These are phyloP conservation scores for Heracleum sosnowskyi DNA, from an alignment of 129 eudicot species.

Conservation along the genomic window DNA sequence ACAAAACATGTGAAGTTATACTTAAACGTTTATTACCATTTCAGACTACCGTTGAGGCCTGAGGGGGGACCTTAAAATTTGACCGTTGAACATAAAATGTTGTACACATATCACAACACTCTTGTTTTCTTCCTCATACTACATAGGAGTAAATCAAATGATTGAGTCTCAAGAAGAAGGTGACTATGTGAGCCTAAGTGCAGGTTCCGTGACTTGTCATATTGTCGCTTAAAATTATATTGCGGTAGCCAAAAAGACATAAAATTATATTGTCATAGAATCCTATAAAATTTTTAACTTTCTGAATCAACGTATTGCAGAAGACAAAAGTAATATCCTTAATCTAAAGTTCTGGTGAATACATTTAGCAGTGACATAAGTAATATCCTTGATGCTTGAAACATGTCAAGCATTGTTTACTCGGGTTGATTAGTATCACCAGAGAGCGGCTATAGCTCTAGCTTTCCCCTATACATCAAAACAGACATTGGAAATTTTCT, in stretches of 20 bases:
- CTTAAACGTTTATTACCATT: background rate
- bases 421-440: too few species aligned
- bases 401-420: too few species aligned
- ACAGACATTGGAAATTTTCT: too few species aligned
- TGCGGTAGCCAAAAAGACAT: background rate
- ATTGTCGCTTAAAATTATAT: background rate
- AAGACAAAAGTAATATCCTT: background rate
- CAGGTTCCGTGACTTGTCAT: background rate
- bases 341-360: conserved; percentile 23
- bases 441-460: too few species aligned
- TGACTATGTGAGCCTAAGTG: background rate
- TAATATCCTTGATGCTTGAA: too few species aligned
- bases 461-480: too few species aligned
- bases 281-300: background rate
- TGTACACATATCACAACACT: background rate
- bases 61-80: background rate
- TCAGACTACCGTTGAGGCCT: background rate
- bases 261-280: background rate
- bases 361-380: background rate
- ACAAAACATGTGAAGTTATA: background rate
- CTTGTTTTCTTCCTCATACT: background rate
- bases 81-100: background rate
- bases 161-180: background rate
- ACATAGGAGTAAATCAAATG: background rate
- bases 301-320: background rate